Evolutionary conservation across 345 rosid genomes (phyloP), one percentile per base, ranked within the genome.

Genomic region (Brassica cretica): DNA sequence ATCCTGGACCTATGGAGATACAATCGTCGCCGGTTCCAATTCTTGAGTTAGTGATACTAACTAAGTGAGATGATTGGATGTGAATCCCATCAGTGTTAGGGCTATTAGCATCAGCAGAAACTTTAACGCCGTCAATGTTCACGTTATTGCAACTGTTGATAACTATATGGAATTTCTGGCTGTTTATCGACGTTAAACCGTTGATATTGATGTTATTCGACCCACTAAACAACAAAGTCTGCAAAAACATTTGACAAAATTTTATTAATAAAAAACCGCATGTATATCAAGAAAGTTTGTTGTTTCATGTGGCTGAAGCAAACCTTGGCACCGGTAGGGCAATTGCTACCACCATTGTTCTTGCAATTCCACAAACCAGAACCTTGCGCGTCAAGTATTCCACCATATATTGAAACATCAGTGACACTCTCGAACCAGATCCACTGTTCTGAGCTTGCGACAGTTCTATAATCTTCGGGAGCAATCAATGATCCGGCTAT

Each of bases 11-110:
- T 1, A 94, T 79, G 1, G 98, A 94, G 75, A 94, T 73, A 62
- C 98, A 92, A 27, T 94, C 98, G 16, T 94, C 97, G 0, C 98
- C 98, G 0, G 97, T 94, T 25, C 81, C 85, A 4, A 92, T 90
- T 84, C 29, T 87, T 15, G 97, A 78, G 79, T 82, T 83, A 16
- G 83, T 49, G 30, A 94, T 84, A 2, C 84, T 81, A 53, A 94
- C 91, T 1, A 82, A 81, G 1, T 66, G 81, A 18, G 97, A 92
- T 39, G 18, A 49, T 25, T 81, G 65, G 5, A 94, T 78, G 58
- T 94, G 98, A 62, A 94, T 92, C 2, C 97, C 95, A 6, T 92
- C 97, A 0, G 97, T 94, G 85, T 94, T 94, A 19, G 93, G 93
- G 82, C 97, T 94, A 37, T 78, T 66, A 0, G 76, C 86, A 11